Base-by-base conservation (phyloP, 2,329 filamentous ascomycete genomes). In the Trichothecium sympodiale region DNA sequence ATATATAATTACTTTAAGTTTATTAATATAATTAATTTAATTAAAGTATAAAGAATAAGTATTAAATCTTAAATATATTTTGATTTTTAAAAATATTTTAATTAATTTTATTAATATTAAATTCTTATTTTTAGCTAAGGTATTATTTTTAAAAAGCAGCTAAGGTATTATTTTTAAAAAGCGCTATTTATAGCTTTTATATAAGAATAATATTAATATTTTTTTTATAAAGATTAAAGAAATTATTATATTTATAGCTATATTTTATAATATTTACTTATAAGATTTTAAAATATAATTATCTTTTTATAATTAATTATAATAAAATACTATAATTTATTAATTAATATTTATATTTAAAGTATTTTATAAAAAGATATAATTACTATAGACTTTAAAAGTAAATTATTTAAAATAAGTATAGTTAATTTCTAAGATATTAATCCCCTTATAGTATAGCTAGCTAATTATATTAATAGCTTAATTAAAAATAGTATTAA, bases 81-180 rank as follows among this genome's bases (percentile, higher is more conserved):
- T 31, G 28, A 17, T 32, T 29, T 25, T 13, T 17, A 17, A 25
- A 9, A 9, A 27, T 16, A 40, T 14, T 36, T 32, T 18, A 36
- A 34, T 29, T 17, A n/a, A n/a, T n/a, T 17, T 30, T 13, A 15
- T 15, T 31, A 23, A 17, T 27, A 30, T 27, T n/a, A n/a, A n/a
- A n/a, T n/a, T n/a, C n/a, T n/a, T n/a, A n/a, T n/a, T n/a, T n/a
- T n/a, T n/a, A n/a, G n/a, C n/a, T n/a, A n/a, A 34, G n/a, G 14
- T 33, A 27, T 32, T 28, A 13, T 33, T 33, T 37, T 37, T 26
- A 25, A 28, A 34, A 33, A 17, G 31, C n/a, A n/a, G n/a, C n/a
- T n/a, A n/a, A n/a, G n/a, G n/a, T n/a, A n/a, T n/a, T n/a, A n/a
- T n/a, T n/a, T n/a, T n/a, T n/a, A n/a, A n/a, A n/a, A n/a, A n/a